Base-by-base conservation (phyloP, 2,329 filamentous ascomycete species). In the Botryotinia convoluta region DNA sequence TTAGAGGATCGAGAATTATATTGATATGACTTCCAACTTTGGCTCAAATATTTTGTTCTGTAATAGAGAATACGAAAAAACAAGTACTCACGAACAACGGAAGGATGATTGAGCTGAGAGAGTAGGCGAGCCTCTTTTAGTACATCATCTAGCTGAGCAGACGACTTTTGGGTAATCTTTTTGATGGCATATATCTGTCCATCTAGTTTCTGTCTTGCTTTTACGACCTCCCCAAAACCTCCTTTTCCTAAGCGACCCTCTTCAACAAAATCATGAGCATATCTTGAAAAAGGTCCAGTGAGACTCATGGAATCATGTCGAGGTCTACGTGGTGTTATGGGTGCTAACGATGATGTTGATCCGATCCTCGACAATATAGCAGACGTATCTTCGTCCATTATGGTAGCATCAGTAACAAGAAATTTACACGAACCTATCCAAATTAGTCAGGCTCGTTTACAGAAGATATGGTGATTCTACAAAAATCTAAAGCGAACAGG, bases 121-220 rank as follows among this genome's bases (percentile, higher is more conserved):
- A 99, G 86, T 14, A 98, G 84, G 81, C 95, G 92, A 59, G 98
- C 95, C 81, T 96, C 93, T 72, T 93, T 94, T 39, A 95, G 81
- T 20, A 95, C 91, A 80, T 97, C 93, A 0, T 92, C 95, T 57
- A 98, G 85, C 73, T 92, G 93, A 74, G 91, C 87, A 39, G 92
- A 88, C 1, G 93, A 93, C 69, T 91, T 91, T 77, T 96, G 93
- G 1, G 91, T 93, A 75, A 99, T 96, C 81, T 98, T 98, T 82
- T 99, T 99, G 81, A 99, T 93, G 29, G 96, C 96, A 82, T 98
- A 99, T 61, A 97, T 91, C 73, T 95, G 93, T 0, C 93, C 93
- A 81, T 98, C 96, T 6, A 98, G 89, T 83, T 96, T 97, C 82
- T 97, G 97, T 45, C 95, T 89, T 4, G 95, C 95, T 81, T 97